Evolutionary conservation across 352 stramenopile species (phyloP).

Genomic region (Pythium dissimile): DNA sequence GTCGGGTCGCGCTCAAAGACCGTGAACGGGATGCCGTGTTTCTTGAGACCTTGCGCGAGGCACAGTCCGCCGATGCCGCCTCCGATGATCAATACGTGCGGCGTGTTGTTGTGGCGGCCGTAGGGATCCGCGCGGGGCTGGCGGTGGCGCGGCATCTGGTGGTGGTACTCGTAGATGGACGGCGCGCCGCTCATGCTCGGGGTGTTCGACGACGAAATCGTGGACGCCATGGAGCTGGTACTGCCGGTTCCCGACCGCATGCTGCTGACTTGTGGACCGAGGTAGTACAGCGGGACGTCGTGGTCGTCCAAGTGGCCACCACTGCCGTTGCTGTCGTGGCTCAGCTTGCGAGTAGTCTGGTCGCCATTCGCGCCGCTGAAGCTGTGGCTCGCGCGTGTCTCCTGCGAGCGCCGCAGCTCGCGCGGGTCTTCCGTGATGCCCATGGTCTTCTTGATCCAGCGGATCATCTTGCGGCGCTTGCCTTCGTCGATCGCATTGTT

Average conservation of each 20-base stretch:
- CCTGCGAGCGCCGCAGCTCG: not conserved
- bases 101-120: not conserved
- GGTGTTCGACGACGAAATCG: not conserved
- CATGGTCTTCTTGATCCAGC: conserved; percentile 27
- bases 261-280: not conserved
- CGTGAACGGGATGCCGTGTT: conserved; percentile 54
- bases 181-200: not conserved
- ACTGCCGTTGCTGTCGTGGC: conserved; percentile 7
- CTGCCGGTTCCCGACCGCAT: not conserved
- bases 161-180: conserved; percentile 15
- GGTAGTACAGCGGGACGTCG: conserved; percentile 9
- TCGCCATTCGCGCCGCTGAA: too few species aligned
- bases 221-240: not conserved
- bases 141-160: conserved; percentile 5
- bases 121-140: not conserved
- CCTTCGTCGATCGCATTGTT: conserved; percentile 4
- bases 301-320: not conserved
- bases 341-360: conserved; percentile 11
- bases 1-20: conserved; percentile 59
- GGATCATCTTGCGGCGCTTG: conserved; percentile 25
- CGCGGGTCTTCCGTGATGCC: conserved; percentile 13
- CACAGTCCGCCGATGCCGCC: conserved; percentile 51
- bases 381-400: not conserved
- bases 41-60: conserved; percentile 57
- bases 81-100: conserved; percentile 31